Evolutionary conservation across 305 asterid species (phyloP).

Genomic region (Vinca major): DNA sequence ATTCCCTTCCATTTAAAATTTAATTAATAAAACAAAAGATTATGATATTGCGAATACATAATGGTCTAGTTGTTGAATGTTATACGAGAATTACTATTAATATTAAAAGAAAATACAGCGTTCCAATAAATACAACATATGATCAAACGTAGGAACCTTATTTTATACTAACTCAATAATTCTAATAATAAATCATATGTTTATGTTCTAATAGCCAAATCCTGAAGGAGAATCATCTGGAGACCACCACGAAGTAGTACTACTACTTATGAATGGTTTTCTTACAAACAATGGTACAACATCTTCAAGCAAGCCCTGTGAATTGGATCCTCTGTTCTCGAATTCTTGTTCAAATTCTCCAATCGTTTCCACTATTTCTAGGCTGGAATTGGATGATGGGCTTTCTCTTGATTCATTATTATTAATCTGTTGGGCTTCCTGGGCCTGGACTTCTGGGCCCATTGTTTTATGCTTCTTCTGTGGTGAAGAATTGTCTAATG

Average conservation of each 20-base stretch:
- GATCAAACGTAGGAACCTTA: not conserved
- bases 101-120: not conserved
- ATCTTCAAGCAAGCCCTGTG: slow-evolving; percentile 78
- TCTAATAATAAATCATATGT: not conserved
- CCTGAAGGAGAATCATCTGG: slow-evolving; percentile 26
- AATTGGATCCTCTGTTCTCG: slow-evolving; percentile 6
- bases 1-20: too few relatives aligned
- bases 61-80: too few relatives aligned
- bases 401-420: slow-evolving; percentile 20
- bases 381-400: not conserved
- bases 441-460: slow-evolving; percentile 20
- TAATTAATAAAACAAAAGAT: too few relatives aligned
- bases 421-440: not conserved
- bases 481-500: slow-evolving; percentile 25
- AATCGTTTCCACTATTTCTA: not conserved
- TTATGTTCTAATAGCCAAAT: not conserved
- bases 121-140: not conserved
- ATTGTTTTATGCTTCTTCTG: slow-evolving; percentile 42
- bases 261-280: slow-evolving; percentile 37
- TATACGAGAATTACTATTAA: not conserved
- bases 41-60: too few relatives aligned
- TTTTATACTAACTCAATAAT: not conserved
- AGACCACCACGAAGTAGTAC: slow-evolving; percentile 36
- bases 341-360: slow-evolving; percentile 17
- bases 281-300: slow-evolving; percentile 62